Evolutionary conservation across 148 eudicot genomes (phyloP).

Genomic region (Rhododendron williamsianum): DNA sequence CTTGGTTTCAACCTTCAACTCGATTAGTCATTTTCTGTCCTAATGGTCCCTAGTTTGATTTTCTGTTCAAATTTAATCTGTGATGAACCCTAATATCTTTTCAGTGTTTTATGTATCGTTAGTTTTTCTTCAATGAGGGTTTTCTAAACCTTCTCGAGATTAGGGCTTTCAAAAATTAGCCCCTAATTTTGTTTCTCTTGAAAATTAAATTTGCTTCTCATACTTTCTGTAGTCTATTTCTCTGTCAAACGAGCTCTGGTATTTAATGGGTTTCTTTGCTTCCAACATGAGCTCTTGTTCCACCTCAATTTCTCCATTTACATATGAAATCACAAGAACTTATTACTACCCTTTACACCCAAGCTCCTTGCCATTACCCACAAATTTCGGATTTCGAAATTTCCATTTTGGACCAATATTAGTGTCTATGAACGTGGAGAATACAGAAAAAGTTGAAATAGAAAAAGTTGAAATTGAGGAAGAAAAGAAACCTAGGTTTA

Average conservation of each 20-base stretch:
- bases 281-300: constrained; percentile 17
- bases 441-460: constrained; percentile 11
- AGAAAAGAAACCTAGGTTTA: constrained; percentile 32
- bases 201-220: not conserved
- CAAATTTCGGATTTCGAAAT: not conserved
- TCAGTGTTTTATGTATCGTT: too few relatives aligned
- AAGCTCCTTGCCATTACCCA: constrained; percentile 13
- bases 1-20: too few relatives aligned
- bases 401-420: constrained; percentile 9
- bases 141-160: too few relatives aligned
- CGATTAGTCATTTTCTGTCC: too few relatives aligned
- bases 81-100: too few relatives aligned
- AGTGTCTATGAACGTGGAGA: constrained; percentile 13
- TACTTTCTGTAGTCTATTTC: not conserved
- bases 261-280: constrained; percentile 23
- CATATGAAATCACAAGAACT: not conserved
- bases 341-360: not conserved
- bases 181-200: too few relatives aligned
- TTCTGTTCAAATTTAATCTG: too few relatives aligned
- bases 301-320: constrained; percentile 13
- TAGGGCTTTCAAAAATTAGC: too few relatives aligned
- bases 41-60: too few relatives aligned
- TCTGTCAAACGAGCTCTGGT: not conserved
- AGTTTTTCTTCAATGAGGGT: too few relatives aligned
- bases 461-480: constrained; percentile 18